A percentile compares a stretch with the other conserved stretches of the same genome.
These are phyloP conservation scores for Onygena corvina DNA, from an alignment of 2,329 filamentous ascomycete genomes.

Conservation along the genomic window DNA sequence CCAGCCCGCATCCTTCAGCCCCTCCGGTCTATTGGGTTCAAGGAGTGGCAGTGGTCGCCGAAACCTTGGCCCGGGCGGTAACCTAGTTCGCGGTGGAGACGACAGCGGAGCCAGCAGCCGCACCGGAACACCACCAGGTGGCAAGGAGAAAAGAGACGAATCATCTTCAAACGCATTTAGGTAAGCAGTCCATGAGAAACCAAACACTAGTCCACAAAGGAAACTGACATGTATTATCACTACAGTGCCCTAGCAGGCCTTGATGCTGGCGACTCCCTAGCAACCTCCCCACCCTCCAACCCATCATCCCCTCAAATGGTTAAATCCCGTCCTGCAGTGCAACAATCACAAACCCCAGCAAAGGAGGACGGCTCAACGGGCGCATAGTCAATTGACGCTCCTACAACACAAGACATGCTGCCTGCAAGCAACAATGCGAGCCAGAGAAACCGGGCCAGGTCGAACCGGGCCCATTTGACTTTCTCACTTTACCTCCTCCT, in stretches of 20 bases:
- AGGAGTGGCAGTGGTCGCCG: conserved; percentile 65
- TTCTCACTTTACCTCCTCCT: not conserved
- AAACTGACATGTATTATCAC: conserved; percentile 2
- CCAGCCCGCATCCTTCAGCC: conserved; percentile 58
- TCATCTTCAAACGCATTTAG: conserved; percentile 84
- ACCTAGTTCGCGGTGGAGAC: conserved; percentile 61
- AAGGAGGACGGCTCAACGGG: conserved; percentile 6
- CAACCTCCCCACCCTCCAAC: conserved; percentile 35
- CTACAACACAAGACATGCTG: not conserved
- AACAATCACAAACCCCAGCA: conserved; percentile 25
- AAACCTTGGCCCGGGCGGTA: conserved; percentile 59
- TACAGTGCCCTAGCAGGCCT: conserved; percentile 38
- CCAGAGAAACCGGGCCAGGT: not conserved
- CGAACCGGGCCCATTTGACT: not conserved
- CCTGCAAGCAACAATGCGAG: not conserved
- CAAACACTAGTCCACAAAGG: not conserved
- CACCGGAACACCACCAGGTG: conserved; percentile 69
- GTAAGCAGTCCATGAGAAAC: conserved; percentile 43
- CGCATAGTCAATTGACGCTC: not conserved
- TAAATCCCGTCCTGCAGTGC: conserved; percentile 36
- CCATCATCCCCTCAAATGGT: conserved; percentile 37
- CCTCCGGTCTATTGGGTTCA: conserved; percentile 75
- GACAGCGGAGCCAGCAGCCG: conserved; percentile 81
- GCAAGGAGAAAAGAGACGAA: conserved; percentile 48
- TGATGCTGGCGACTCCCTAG: conserved; percentile 36